Base-by-base conservation (phyloP, 768 basidiomycete genomes). In the Russula vinacea region DNA sequence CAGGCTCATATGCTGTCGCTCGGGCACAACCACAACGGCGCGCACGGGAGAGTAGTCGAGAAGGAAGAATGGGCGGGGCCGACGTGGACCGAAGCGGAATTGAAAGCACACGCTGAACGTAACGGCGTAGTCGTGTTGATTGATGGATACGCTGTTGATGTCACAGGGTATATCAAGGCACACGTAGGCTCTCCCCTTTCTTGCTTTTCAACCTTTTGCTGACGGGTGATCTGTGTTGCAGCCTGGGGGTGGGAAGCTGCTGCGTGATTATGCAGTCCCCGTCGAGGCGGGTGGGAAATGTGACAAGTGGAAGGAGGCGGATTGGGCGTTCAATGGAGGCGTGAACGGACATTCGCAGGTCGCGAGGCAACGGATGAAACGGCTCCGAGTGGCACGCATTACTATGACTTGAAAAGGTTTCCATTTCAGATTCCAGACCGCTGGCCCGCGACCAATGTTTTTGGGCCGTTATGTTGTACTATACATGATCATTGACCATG, bases 341-440 rank as follows among this genome's bases (percentile, higher is more conserved):
- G 74, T 89, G 69, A 92, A 90, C 70, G 84, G 84, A 60, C 89
- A 90, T 69, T 85, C 86, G 16, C 77, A 80, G n/a, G 80, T 81
- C 4, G 85, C 85, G 16, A 77, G 74, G 66, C 75, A 74, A 67
- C 74, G 78, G 50, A 78, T 86, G 79, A 67, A 69, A n/a, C 76
- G 80, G 53, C 69, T 85, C 44, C 74, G 80, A 57, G 68, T 86
- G 13, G 85, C 84, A 22, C 79, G 72, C 26, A 24, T 49, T 16
- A 49, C 44, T 49, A 9, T 26, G 22, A 14, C 11, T n/a, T 24
- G 24, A 24, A 49, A 49, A 5, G 47, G 47, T 49, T n/a, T 49
- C n/a, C n/a, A n/a, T n/a, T n/a, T n/a, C n/a, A n/a, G n/a, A n/a
- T n/a, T n/a, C 24, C 13, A 19, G 19, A 44, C 19, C 13, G 42